phyloP scores from a whole-genome alignment of 2,329 filamentous ascomycete species.

The Botryotinia narcissicola region DNA sequence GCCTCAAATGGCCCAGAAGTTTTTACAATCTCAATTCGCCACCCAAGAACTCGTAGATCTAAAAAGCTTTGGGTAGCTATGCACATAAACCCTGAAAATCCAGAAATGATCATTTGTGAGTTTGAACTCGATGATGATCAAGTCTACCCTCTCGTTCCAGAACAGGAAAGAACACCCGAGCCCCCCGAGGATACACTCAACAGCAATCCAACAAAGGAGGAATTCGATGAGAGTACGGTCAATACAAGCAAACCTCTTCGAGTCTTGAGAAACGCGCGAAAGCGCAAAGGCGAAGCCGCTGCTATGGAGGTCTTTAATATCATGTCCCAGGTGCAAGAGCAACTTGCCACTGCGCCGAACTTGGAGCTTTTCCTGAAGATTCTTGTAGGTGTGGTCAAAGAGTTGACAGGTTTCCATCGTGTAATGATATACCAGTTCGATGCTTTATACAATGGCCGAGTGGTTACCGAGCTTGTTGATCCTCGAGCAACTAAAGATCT shows the following conservation, averaged over 20 bases:
- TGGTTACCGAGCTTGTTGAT: slow-evolving; percentile 85
- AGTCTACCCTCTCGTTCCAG: slow-evolving; percentile 63
- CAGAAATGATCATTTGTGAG: slow-evolving; percentile 77
- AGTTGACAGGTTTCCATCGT: slow-evolving; percentile 85
- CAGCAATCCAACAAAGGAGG: slow-evolving; percentile 69
- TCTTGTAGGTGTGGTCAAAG: slow-evolving; percentile 81
- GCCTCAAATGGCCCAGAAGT: slow-evolving; percentile 77
- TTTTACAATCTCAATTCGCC: slow-evolving; percentile 72
- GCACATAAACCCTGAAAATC: slow-evolving; percentile 67
- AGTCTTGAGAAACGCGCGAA: slow-evolving; percentile 71
- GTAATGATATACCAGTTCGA: slow-evolving; percentile 96
- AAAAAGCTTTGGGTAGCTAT: slow-evolving; percentile 85
- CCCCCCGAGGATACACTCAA: slow-evolving; percentile 71
- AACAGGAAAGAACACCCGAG: slow-evolving; percentile 57
- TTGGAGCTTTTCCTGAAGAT: slow-evolving; percentile 76
- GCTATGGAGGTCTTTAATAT: slow-evolving; percentile 91
- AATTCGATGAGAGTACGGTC: slow-evolving; percentile 72
- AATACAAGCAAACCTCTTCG: slow-evolving; percentile 74
- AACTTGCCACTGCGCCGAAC: slow-evolving; percentile 69
- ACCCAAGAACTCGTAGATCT: slow-evolving; percentile 42
- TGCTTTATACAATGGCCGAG: slow-evolving; percentile 74
- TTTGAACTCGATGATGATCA: slow-evolving; percentile 82
- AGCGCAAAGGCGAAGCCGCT: slow-evolving; percentile 61
- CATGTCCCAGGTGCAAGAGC: slow-evolving; percentile 88
- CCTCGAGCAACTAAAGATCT: slow-evolving; percentile 75